Evolutionary conservation across 768 basidiomycete species (phyloP).

Genomic region (Cyclocybe cylindracea): DNA sequence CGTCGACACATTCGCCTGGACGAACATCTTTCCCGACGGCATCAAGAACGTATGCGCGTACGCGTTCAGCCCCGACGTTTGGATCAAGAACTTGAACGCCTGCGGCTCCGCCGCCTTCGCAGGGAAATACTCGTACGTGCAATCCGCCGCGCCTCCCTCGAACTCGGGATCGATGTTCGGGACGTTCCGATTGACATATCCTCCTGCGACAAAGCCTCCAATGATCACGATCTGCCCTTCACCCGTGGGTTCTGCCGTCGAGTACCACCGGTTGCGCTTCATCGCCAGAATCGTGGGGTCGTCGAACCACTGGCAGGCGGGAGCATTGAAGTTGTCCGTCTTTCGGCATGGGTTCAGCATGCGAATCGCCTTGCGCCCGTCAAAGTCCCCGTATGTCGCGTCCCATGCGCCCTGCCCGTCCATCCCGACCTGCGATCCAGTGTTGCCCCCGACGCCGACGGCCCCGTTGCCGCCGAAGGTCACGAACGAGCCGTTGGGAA

Average conservation of each 20-base stretch:
- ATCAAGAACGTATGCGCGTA: conserved; percentile 75
- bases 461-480: conserved; percentile 82
- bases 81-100: conserved; percentile 63
- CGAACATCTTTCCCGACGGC: conserved; percentile 72
- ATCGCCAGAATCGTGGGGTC: conserved; percentile 58
- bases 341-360: conserved; percentile 73
- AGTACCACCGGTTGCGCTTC: conserved; percentile 75
- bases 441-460: conserved; percentile 65
- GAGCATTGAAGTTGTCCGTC: conserved; percentile 43
- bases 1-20: conserved; percentile 80
- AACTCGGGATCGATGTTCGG: conserved; percentile 63
- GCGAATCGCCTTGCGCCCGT: conserved; percentile 78
- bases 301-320: conserved; percentile 72
- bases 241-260: conserved; percentile 66
- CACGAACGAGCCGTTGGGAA: conserved; percentile 75
- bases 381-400: conserved; percentile 71
- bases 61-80: conserved; percentile 76
- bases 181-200: conserved; percentile 77
- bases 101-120: conserved; percentile 45
- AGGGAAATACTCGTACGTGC: conserved; percentile 83
- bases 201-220: conserved; percentile 76
- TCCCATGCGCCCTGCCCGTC: conserved; percentile 55
- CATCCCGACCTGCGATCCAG: conserved; percentile 48
- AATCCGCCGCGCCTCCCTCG: conserved; percentile 73
- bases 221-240: conserved; percentile 80